Base-by-base conservation (phyloP, 2,329 filamentous ascomycete genomes). In the Fusarium redolens region DNA sequence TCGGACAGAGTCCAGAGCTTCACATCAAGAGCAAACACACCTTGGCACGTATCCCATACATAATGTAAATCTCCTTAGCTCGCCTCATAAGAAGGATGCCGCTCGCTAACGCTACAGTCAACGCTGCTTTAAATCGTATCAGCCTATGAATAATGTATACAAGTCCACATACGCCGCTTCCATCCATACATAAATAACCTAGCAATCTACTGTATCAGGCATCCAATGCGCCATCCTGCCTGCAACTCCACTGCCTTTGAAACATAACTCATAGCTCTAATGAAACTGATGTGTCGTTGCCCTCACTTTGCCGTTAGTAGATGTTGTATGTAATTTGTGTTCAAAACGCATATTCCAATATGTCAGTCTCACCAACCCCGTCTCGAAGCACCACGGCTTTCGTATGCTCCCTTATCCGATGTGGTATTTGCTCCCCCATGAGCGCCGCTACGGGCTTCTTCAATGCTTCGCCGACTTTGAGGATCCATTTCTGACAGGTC, bases 401-500 rank as follows among this genome's bases (percentile, higher is more conserved):
- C 85, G 61, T 82, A 86, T 20, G 78, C 78, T 50, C 79, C 80
- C 61, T 82, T 80, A 35, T 85, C 80, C 30, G 81, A 77, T 22
- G 82, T 86, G 57, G 66, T 47, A 18, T 47, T 48, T 22, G 71
- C 31, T 13, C 54, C 51, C 25, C 83, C 81, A 64, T 82, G 82
- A 28, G 79, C 79, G 33, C 81, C 80, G 7, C 83, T 81, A 47
- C 83, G 80, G 3, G 80, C 82, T 69, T 91, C 89, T 72, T 92
- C 90, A 12, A 91, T 79, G 73, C 88, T 91, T 69, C 88, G 85
- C 69, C 89, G 84, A 48, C 86, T 86, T 62, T 86, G 86, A 22
- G 87, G 84, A 73, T 90, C 90, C 78, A 93, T 88, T 79, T 94
- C 92, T 40, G 90, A 92, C 85, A 94, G 90, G 71, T 92, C 90